Base-by-base conservation (phyloP, 345 rosid species). In the Noccaea bulbosa region DNA sequence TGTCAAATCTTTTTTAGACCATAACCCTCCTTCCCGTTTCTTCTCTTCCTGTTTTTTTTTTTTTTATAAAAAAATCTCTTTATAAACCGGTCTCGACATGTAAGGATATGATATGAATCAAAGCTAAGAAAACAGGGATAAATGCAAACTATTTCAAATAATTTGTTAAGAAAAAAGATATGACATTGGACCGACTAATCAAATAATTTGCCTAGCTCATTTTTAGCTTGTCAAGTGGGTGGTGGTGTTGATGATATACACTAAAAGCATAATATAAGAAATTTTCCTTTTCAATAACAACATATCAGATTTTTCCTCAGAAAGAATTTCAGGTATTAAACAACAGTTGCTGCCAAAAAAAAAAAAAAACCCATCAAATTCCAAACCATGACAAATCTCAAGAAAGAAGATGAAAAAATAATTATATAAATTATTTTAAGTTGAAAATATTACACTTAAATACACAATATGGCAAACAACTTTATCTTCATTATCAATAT, bases 21-120 rank as follows among this genome's bases (percentile, higher is more conserved):
- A 73, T 57, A 47, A 65, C 71, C 77, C 77, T 73, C 60, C 12
- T 73, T 44, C 70, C 77, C 46, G 53, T 65, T 73, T 65, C 56
- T 66, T 14, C 73, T 67, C 69, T 50, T 51, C 77, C 46, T 65
- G 71, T 65, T 33, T 73, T 38, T 50, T 39, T 48, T 48, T 53
- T 56, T 1, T 0, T 20, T 20, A 20, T 20, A 20, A 20, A 1
- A 20, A 20, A 20, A 20, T 20, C 22, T 20, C 22, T 20, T 20
- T 20, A 20, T 11, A 14, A 38, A 59, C 73, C 74, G 58, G 32
- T n/a, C n/a, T n/a, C n/a, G n/a, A n/a, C n/a, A n/a, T 58, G 33
- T 3, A 37, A 16, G 6, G 14, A 17, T 7, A 34, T 7, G 44
- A 15, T 37, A 9, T 5, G 5, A 6, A 17, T 52, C n/a, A 33